phyloP scores from a whole-genome alignment of 129 eudicot species.

The Daucus carota region DNA sequence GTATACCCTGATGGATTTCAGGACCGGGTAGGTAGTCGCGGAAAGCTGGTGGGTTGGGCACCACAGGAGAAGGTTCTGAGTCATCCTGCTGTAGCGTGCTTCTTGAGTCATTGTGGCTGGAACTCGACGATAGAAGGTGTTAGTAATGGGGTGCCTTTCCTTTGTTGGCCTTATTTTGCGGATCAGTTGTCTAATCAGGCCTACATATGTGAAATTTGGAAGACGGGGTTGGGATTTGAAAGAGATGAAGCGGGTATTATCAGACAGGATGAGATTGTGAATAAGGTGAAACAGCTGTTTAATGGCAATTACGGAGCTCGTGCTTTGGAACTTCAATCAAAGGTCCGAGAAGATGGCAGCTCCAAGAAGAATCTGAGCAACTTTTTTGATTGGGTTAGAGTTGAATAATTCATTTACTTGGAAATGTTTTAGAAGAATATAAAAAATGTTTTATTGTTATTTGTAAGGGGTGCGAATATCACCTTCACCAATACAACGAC shows the following conservation, averaged over 20 bases:
- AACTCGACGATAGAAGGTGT: conserved; percentile 1
- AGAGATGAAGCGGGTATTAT: neutral
- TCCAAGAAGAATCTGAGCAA: neutral
- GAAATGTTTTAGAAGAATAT: neutral
- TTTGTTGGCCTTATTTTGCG: conserved; percentile 5
- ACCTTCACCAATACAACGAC: too few relatives aligned
- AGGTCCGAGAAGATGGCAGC: neutral
- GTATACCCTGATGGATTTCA: neutral
- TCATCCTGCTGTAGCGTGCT: neutral
- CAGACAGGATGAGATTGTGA: neutral
- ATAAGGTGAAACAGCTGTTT: neutral
- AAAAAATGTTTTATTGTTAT: too few relatives aligned
- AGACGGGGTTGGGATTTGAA: neutral
- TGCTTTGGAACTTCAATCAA: neutral
- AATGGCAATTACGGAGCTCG: neutral
- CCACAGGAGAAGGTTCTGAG: neutral
- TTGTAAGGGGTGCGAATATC: too few relatives aligned
- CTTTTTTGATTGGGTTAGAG: neutral
- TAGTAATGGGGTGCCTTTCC: neutral
- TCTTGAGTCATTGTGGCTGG: conserved; percentile 5
- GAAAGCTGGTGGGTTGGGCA: neutral
- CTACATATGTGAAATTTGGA: conserved; percentile 2
- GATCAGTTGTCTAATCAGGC: neutral
- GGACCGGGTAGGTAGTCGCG: neutral
- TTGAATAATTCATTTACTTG: too few relatives aligned